Conservation (phyloP, 176 grass and related monocot genomes). For the Carex parvula region DNA sequence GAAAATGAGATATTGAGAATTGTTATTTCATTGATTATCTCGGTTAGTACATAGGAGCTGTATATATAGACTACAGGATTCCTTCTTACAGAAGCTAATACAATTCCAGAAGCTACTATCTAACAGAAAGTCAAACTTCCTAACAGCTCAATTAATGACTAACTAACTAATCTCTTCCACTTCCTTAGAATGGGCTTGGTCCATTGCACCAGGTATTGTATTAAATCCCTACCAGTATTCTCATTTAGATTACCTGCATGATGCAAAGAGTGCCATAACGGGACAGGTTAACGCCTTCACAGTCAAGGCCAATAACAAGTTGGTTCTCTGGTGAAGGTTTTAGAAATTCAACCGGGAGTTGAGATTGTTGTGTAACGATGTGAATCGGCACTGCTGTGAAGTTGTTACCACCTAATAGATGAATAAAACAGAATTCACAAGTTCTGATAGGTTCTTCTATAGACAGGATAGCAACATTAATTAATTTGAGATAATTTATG, state of each 20-base stretch:
- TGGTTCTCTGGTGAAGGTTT: slow-evolving; percentile 48
- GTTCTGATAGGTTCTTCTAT: not conserved
- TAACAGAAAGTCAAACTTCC: too few species aligned
- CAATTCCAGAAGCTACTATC: too few species aligned
- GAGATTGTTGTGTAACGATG: slow-evolving; percentile 57
- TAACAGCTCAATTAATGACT: too few species aligned
- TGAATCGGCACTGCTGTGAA: slow-evolving; percentile 34
- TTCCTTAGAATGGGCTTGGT: too few species aligned
- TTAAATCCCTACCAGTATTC: not conserved
- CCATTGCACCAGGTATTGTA: too few species aligned
- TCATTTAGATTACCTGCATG: slow-evolving; percentile 71
- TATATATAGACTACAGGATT: too few species aligned
- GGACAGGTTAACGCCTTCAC: slow-evolving; percentile 87
- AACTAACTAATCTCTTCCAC: too few species aligned
- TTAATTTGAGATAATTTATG: not conserved
- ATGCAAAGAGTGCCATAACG: slow-evolving; percentile 79
- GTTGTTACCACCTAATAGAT: slow-evolving; percentile 11
- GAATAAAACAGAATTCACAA: not conserved
- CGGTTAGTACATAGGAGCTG: too few species aligned
- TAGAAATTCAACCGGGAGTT: slow-evolving; percentile 75
- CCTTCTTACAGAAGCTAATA: too few species aligned
- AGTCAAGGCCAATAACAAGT: slow-evolving; percentile 75
- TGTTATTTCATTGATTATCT: too few species aligned
- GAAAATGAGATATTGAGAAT: too few species aligned
- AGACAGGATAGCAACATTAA: not conserved